Conservation (phyloP, 352 stramenopile species). For the Aphanomyces cochlioides region DNA sequence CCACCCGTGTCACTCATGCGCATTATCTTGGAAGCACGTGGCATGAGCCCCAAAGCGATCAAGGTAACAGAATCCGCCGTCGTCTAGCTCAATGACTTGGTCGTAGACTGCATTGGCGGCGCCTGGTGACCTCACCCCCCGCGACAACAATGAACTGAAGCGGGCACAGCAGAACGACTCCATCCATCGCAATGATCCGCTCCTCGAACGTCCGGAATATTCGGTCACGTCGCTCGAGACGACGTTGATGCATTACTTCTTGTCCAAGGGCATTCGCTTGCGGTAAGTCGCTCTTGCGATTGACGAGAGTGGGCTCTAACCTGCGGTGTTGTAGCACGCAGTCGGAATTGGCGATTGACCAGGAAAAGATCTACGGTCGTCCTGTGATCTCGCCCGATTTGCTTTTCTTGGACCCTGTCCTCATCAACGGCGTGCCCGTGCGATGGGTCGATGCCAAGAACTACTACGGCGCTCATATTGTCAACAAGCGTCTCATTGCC, state of each 20-base stretch:
- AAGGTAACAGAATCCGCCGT: conserved; percentile 37
- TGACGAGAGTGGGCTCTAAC: background rate
- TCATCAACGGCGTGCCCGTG: conserved; percentile 81
- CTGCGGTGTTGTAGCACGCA: conserved; percentile 48
- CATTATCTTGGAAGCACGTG: conserved; percentile 66
- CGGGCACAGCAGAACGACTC: conserved; percentile 75
- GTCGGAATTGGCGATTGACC: conserved; percentile 61
- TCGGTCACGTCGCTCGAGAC: conserved; percentile 68
- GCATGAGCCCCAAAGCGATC: conserved; percentile 55
- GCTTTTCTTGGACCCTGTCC: conserved; percentile 69
- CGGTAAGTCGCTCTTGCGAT: conserved; percentile 42
- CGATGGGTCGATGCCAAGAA: conserved; percentile 87
- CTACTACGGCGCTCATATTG: conserved; percentile 85
- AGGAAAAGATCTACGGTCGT: conserved; percentile 58
- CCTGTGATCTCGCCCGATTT: conserved; percentile 79
- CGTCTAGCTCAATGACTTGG: background rate
- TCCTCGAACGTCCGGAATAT: conserved; percentile 66
- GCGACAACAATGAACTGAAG: conserved; percentile 65
- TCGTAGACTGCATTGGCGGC: conserved; percentile 48
- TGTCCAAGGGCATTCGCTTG: conserved; percentile 64
- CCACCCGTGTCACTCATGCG: conserved; percentile 79
- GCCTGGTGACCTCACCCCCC: conserved; percentile 51
- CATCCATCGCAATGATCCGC: conserved; percentile 79
- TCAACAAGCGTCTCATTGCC: conserved; percentile 80
- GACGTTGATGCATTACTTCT: conserved; percentile 70